A percentile compares a stretch with the other conserved stretches of the same genome.
These are phyloP conservation scores for Botryotinia narcissicola DNA, from an alignment of 2,329 filamentous ascomycete genomes.

Conservation along the genomic window DNA sequence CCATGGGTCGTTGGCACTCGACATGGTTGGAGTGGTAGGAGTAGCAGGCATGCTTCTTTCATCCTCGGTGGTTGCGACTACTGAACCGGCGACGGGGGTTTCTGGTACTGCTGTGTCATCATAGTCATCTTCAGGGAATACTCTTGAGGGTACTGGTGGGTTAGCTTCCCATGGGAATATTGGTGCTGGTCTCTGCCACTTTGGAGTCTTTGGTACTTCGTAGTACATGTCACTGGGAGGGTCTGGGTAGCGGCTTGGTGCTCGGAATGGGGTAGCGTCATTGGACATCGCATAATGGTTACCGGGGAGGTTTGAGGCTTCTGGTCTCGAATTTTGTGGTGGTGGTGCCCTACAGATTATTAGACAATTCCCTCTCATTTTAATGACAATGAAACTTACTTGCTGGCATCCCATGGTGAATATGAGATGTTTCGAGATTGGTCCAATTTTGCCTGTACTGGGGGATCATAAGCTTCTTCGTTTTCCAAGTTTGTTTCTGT, in stretches of 20 bases:
- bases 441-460: conserved; percentile 31
- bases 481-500: conserved; percentile 23
- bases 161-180: conserved; percentile 91
- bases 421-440: conserved; percentile 25
- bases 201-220: conserved; percentile 66
- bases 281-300: conserved; percentile 81
- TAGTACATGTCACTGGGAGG: conserved; percentile 89
- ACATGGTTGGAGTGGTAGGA: conserved; percentile 49
- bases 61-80: conserved; percentile 42
- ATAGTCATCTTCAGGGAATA: conserved; percentile 59
- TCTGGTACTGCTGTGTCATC: conserved; percentile 27
- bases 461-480: conserved; percentile 36
- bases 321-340: conserved; percentile 68
- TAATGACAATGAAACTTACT: conserved; percentile 46
- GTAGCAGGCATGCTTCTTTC: conserved; percentile 44
- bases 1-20: conserved; percentile 61
- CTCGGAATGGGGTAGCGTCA: conserved; percentile 70
- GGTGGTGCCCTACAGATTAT: conserved; percentile 47
- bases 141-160: conserved; percentile 59
- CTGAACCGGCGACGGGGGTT: conserved; percentile 36
- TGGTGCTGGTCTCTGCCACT: conserved; percentile 57
- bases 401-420: conserved; percentile 45
- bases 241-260: conserved; percentile 75
- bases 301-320: conserved; percentile 79
- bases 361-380: conserved; percentile 25